Conservation (phyloP, 2,329 filamentous ascomycete genomes). For the Colletotrichum limetticola region DNA sequence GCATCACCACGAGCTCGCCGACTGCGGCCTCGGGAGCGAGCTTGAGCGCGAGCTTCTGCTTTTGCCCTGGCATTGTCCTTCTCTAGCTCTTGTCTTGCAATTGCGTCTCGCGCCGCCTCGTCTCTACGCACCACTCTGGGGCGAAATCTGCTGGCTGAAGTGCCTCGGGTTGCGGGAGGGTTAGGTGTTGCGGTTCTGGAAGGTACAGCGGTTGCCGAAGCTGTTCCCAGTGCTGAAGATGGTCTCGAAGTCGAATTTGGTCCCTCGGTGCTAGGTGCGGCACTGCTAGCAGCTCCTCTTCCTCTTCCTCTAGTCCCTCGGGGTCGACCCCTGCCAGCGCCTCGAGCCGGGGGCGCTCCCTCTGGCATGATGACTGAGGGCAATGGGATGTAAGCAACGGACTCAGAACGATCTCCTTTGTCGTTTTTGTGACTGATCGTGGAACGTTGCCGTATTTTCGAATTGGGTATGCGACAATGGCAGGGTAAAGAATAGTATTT, state of each 20-base stretch:
- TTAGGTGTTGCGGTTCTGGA: conserved; percentile 43
- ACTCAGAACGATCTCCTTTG: neutral
- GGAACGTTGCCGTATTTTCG: neutral
- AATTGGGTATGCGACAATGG: neutral
- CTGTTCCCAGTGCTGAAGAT: conserved; percentile 13
- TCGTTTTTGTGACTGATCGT: neutral
- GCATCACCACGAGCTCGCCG: conserved; percentile 56
- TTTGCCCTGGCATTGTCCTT: conserved; percentile 46
- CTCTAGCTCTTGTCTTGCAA: conserved; percentile 57
- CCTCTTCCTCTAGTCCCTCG: conserved; percentile 34
- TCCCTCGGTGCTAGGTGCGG: conserved; percentile 17
- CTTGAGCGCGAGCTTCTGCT: conserved; percentile 35
- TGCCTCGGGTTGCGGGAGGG: conserved; percentile 45
- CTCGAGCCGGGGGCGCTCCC: conserved; percentile 29
- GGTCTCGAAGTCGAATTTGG: conserved; percentile 12
- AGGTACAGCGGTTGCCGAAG: conserved; percentile 8
- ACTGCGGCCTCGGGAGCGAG: conserved; percentile 44
- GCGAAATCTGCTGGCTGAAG: conserved; percentile 54
- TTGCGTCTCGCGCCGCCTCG: conserved; percentile 58
- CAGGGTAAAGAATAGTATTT: neutral
- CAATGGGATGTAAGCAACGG: neutral
- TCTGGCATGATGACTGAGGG: conserved; percentile 25
- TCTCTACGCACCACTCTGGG: conserved; percentile 62
- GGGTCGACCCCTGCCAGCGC: conserved; percentile 33
- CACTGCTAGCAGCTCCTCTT: conserved; percentile 19